Evolutionary conservation across 352 stramenopile species (phyloP), one percentile per base, ranked within the genome.

Genomic region (Globisporangium middletonii): DNA sequence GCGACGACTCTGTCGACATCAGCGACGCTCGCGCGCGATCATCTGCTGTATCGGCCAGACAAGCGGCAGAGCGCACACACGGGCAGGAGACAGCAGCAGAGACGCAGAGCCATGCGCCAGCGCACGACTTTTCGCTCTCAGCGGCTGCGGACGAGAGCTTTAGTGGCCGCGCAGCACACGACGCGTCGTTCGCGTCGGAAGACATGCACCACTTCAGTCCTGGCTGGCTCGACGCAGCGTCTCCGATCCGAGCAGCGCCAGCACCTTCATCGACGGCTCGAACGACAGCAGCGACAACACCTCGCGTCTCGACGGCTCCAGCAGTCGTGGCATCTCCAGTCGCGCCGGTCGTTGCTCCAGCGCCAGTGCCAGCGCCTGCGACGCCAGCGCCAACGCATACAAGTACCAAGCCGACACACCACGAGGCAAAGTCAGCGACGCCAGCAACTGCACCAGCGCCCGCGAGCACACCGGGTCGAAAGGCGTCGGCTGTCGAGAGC

Each of bases 141-240:
- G 23, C 23, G 23, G 53, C 37, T 12, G 15, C 35, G 26, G 50
- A 63, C 18, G 42, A 58, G 30, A 35, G 2, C 50, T 9, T 38
- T 1, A 55, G 6, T 4, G 50, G 30, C 5, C 57, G 49, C 15
- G 49, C 28, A 18, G 56, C 3, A 11, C 47, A 52, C 19, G 59
- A 64, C n/a, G 45, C 46, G 8, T 64, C 46, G 27, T 64, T 64
- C 43, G 52, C 28, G 0, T 60, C 59, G 1, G 46, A 64, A 16
- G 58, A 35, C 2, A 49, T 50, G 5, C 43, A 48, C 7, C 46
- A 60, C 37, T 64, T 64, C 23, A 64, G 59, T 28, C 59, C 59
- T 4, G 38, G 26, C 11, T 64, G 59, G 59, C 55, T 28, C 37
- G 59, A 59, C 1, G 18, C 28, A 15, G 16, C 53, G 12, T 62